Percentiles rank a stretch among this genome's conserved stretches.
Conservation (phyloP, 2,329 filamentous ascomycete genomes). For the Botryotinia globosa region DNA sequence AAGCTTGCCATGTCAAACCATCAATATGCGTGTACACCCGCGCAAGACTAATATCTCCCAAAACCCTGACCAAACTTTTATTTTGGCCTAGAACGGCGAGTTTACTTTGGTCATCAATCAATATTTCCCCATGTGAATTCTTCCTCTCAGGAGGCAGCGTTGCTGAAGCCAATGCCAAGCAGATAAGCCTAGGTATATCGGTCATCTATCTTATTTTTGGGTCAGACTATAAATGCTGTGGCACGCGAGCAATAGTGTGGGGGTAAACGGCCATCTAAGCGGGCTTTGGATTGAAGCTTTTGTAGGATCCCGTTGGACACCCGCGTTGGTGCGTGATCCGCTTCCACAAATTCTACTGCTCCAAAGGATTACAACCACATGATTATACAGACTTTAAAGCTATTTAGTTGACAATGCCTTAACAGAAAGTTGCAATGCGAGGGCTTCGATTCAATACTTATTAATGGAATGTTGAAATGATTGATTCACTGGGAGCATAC, state of each 20-base stretch:
- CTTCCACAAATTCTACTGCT: background rate
- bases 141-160: background rate
- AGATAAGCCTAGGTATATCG: background rate
- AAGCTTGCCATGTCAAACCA: background rate
- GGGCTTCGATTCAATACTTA: background rate
- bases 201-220: background rate
- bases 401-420: background rate
- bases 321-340: background rate
- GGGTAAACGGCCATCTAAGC: background rate
- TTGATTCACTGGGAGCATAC: background rate
- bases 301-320: background rate
- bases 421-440: background rate
- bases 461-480: background rate
- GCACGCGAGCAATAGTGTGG: background rate
- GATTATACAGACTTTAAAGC: background rate
- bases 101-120: background rate
- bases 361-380: background rate
- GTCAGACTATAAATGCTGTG: background rate
- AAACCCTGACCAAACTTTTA: background rate
- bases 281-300: background rate
- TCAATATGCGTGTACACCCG: background rate
- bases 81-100: too few relatives aligned
- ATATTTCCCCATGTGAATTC: background rate
- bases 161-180: background rate
- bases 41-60: too few relatives aligned